phyloP scores from a whole-genome alignment of 208 protist species.

The Acanthamoeba castellanii region DNA sequence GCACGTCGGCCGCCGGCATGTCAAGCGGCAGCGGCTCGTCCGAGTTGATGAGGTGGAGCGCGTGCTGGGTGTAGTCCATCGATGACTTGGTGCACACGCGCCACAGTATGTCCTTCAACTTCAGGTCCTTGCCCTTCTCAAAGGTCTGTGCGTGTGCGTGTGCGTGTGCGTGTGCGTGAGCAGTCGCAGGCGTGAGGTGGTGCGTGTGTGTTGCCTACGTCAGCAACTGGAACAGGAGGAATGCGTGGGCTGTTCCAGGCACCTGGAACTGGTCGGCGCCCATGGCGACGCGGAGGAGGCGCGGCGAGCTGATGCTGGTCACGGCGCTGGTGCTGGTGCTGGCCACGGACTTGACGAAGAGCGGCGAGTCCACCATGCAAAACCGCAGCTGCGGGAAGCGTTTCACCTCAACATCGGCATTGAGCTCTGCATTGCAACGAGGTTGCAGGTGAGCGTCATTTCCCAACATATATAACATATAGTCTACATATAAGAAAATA shows the following conservation, averaged over 20 bases:
- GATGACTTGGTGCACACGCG: constrained; percentile 7
- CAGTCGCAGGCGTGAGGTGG: not conserved
- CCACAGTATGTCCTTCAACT: constrained; percentile 47
- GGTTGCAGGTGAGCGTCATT: not conserved
- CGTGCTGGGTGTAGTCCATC: constrained; percentile 48
- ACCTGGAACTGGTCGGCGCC: constrained; percentile 28
- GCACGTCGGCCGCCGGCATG: not conserved
- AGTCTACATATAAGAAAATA: too few relatives aligned
- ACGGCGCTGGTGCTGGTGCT: not conserved
- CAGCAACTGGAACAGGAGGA: not conserved
- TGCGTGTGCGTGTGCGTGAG: too few relatives aligned
- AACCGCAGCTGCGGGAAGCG: constrained; percentile 18
- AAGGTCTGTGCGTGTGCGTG: not conserved
- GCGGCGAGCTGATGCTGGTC: not conserved
- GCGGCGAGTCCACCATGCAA: not conserved
- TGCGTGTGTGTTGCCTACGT: too few relatives aligned
- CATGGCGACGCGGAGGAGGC: not conserved
- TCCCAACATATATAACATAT: too few relatives aligned
- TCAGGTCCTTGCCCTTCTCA: not conserved
- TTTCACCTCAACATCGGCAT: not conserved
- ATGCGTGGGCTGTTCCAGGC: not conserved
- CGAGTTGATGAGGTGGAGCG: not conserved
- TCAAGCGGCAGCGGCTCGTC: constrained; percentile 28
- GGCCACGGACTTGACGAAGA: not conserved
- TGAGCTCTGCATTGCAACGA: not conserved